phyloP scores from a whole-genome alignment of 306 rosid species.

The Prinsepia uniflora region DNA sequence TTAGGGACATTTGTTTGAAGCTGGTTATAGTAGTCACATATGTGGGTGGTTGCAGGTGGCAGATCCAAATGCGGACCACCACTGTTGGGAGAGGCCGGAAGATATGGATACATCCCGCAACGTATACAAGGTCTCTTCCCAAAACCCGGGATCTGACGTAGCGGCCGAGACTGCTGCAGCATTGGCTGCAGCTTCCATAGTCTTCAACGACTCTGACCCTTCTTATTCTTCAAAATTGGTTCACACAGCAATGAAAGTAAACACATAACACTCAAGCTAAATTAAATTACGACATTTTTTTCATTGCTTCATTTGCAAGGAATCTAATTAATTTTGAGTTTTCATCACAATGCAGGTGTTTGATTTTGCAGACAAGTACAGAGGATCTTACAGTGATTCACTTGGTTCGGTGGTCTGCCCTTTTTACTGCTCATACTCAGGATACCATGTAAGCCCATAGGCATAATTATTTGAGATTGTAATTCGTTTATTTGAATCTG shows the following conservation, averaged over 20 bases:
- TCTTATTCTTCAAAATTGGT: conserved; percentile 60
- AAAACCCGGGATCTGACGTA: conserved; percentile 83
- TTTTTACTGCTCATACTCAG: conserved; percentile 89
- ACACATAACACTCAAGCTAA: not conserved
- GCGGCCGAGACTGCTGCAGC: conserved; percentile 93
- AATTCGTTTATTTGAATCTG: too few relatives aligned
- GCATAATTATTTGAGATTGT: not conserved
- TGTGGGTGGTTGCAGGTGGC: conserved; percentile 52
- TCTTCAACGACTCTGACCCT: conserved; percentile 66
- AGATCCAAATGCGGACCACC: conserved; percentile 74
- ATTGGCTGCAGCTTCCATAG: conserved; percentile 82
- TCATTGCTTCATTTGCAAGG: not conserved
- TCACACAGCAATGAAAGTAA: conserved; percentile 62
- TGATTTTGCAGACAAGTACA: conserved; percentile 67
- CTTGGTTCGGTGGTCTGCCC: conserved; percentile 72
- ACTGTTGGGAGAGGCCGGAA: conserved; percentile 94
- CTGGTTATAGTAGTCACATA: not conserved
- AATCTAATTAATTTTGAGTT: not conserved
- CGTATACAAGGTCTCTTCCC: conserved; percentile 63
- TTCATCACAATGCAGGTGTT: conserved; percentile 48
- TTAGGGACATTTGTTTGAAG: not conserved
- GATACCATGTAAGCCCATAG: conserved; percentile 58
- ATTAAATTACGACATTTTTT: not conserved
- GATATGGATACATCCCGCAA: conserved; percentile 83
- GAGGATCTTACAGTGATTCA: conserved; percentile 81